Conservation (phyloP, 2,329 filamentous ascomycete species). For the Ceratocystis colombiana region DNA sequence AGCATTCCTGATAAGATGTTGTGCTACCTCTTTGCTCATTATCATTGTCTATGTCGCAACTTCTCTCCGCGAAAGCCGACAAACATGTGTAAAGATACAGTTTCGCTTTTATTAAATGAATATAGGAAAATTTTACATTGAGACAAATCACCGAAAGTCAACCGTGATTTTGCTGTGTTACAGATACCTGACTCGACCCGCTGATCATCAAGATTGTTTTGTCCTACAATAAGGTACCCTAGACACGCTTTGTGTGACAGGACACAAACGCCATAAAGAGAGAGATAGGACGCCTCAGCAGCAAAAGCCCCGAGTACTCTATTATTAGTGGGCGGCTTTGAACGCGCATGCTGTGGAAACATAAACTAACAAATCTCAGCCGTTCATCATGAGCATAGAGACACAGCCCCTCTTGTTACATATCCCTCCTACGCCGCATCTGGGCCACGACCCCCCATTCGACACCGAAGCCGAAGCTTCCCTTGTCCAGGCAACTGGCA, state of each 20-base stretch:
- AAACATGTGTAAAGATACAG: neutral
- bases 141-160: neutral
- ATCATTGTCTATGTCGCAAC: constrained; percentile 12
- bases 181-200: neutral
- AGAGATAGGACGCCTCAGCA: neutral
- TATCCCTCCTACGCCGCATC: neutral
- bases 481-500: constrained; percentile 12
- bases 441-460: neutral
- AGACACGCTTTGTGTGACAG: neutral
- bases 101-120: neutral
- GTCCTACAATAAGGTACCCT: neutral
- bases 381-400: constrained; percentile 2
- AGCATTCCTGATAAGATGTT: constrained; percentile 13
- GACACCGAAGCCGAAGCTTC: neutral
- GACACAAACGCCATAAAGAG: neutral
- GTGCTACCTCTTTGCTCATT: constrained; percentile 19
- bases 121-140: neutral
- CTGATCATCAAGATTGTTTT: neutral
- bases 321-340: neutral
- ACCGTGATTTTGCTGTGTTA: neutral
- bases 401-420: constrained; percentile 16
- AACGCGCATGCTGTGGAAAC: neutral
- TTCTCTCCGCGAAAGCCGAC: neutral
- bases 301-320: neutral
- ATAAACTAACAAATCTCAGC: neutral